A percentile compares a stretch with the other conserved stretches of the same genome.
phyloP scores from a whole-genome alignment of 2,329 filamentous ascomycete genomes.

The Rhytidhysteron rufulum region DNA sequence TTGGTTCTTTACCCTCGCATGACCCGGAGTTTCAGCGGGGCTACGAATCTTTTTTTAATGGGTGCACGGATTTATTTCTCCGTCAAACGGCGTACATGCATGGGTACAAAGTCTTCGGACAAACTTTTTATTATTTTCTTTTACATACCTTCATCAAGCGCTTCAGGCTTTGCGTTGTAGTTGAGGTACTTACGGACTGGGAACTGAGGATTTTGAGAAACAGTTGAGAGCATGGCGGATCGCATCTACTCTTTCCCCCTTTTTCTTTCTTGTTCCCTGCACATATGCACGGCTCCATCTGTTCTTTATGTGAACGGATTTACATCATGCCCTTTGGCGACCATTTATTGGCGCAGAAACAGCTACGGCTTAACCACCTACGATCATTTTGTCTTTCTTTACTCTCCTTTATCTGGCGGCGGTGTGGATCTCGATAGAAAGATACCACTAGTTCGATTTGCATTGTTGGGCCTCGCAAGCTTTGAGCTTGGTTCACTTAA shows the following conservation, averaged over 20 bases:
- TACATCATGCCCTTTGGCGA: not conserved
- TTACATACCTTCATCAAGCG: conserved; percentile 16
- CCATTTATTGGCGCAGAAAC: not conserved
- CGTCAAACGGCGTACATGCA: conserved; percentile 24
- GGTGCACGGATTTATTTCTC: conserved; percentile 20
- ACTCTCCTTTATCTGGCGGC: not conserved
- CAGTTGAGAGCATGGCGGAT: conserved; percentile 1
- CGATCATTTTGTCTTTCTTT: not conserved
- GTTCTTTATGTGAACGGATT: conserved; percentile 1
- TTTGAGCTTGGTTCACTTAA: too few relatives aligned
- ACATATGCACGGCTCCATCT: conserved; percentile 1
- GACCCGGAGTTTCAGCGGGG: conserved; percentile 34
- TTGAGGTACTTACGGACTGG: not conserved
- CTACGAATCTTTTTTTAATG: conserved; percentile 35
- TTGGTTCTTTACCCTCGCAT: conserved; percentile 26
- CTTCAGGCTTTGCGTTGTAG: conserved; percentile 5
- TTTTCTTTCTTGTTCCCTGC: not conserved
- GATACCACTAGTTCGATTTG: not conserved
- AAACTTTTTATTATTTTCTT: conserved; percentile 22
- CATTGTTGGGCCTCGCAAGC: not conserved
- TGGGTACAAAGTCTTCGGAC: conserved; percentile 19
- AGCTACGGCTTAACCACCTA: not conserved
- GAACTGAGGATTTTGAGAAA: not conserved
- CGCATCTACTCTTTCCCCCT: not conserved
- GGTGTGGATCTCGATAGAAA: not conserved